Evolutionary conservation across 2,329 filamentous ascomycete genomes (phyloP).

Genomic region (Lojkania enalia): DNA sequence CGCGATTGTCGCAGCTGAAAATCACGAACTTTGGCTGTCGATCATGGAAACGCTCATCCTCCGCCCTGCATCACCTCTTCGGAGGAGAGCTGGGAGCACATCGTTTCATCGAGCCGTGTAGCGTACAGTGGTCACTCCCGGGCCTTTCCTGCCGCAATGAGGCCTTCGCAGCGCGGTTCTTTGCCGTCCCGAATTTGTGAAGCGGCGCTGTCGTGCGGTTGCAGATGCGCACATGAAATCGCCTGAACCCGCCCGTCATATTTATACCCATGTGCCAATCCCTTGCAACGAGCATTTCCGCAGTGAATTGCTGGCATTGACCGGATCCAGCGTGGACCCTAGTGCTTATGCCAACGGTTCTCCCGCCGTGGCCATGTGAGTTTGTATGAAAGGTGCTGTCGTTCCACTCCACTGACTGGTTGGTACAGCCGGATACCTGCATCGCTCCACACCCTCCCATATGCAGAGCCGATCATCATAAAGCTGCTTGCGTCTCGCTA

Average conservation of each 20-base stretch:
- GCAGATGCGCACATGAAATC: conserved; percentile 27
- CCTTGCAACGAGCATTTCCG: conserved; percentile 20
- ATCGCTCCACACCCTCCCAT: conserved; percentile 28
- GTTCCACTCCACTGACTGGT: conserved; percentile 36
- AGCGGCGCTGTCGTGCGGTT: conserved; percentile 16
- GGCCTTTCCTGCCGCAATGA: conserved; percentile 5
- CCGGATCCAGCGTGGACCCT: conserved; percentile 28
- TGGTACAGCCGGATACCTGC: conserved; percentile 33
- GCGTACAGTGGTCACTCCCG: conserved; percentile 3
- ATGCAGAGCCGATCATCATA: conserved; percentile 30
- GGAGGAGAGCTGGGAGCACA: conserved; percentile 20
- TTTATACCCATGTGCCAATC: conserved; percentile 40
- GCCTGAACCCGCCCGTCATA: conserved; percentile 24
- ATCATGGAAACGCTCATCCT: conserved; percentile 31
- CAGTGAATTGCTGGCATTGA: conserved; percentile 33
- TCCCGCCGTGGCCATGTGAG: conserved; percentile 35
- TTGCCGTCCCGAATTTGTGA: conserved; percentile 15
- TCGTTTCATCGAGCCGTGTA: conserved; percentile 23
- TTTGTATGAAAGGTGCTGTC: conserved; percentile 36
- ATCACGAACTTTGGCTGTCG: conserved; percentile 29
- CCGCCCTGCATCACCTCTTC: conserved; percentile 17
- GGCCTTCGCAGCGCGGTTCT: conserved; percentile 10
- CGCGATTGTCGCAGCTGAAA: conserved; percentile 41
- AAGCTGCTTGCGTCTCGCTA: conserved; percentile 15
- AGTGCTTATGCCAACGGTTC: conserved; percentile 42